Evolutionary conservation across 2,329 filamentous ascomycete species (phyloP).

Genomic region (Claviceps citrina): DNA sequence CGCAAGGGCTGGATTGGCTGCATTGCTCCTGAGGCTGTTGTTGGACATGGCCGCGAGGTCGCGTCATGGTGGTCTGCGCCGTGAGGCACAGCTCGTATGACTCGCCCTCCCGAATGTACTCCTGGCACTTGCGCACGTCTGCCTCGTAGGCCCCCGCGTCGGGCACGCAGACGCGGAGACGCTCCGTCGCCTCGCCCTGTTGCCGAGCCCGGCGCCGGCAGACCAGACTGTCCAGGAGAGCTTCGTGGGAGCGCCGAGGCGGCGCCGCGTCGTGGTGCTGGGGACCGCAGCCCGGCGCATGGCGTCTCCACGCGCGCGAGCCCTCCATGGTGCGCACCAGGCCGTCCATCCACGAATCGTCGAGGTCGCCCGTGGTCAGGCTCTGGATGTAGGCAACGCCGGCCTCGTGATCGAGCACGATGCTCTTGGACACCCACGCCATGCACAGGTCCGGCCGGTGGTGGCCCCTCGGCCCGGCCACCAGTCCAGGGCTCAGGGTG

Average conservation of each 20-base stretch:
- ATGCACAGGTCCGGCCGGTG: conserved; percentile 56
- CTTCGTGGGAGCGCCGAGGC: conserved; percentile 9
- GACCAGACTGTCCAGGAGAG: conserved; percentile 6
- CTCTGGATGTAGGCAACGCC: conserved; percentile 48
- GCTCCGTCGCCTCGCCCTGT: conserved; percentile 1
- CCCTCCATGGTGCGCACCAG: conserved; percentile 16
- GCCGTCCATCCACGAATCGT: conserved; percentile 18
- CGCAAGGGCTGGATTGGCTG: too few relatives aligned
- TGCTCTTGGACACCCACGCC: conserved; percentile 59
- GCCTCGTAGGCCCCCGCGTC: conserved; percentile 40
- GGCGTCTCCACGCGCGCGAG: conserved; percentile 19
- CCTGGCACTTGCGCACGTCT: conserved; percentile 54
- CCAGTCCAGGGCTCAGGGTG: conserved; percentile 16
- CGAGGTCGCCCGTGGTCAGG: conserved; percentile 13
- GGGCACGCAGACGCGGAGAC: conserved; percentile 23
- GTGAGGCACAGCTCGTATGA: conserved; percentile 81
- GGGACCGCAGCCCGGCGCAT: conserved; percentile 3
- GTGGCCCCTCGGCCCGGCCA: conserved; percentile 17
- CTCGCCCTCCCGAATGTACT: conserved; percentile 57
- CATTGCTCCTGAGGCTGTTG: background rate
- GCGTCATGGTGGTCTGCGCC: conserved; percentile 50
- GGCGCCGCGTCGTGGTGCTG: background rate
- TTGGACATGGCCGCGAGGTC: conserved; percentile 26
- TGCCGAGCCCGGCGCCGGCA: background rate
- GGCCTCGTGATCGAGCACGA: conserved; percentile 59